A percentile compares a stretch with the other conserved stretches of the same genome.
phyloP scores from a whole-genome alignment of 108 stramenopile genomes.

The Conticribra weissflogii region DNA sequence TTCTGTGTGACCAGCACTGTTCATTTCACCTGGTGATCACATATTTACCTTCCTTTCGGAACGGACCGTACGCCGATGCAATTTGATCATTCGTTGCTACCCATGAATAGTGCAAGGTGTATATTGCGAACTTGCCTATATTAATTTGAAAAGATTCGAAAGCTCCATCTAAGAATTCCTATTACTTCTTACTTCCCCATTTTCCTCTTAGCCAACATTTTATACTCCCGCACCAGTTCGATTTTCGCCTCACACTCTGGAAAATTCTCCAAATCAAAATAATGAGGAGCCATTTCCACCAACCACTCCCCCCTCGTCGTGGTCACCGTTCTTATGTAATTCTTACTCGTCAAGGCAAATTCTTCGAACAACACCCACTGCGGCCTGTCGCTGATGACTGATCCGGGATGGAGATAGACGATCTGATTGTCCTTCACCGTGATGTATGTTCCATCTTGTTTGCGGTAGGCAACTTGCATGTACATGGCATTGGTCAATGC shows the following conservation, averaged over 20 bases:
- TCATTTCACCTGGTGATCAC: too few species aligned
- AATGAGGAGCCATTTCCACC: constrained; percentile 96
- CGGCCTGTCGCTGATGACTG: constrained; percentile 89
- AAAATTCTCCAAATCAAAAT: constrained; percentile 97
- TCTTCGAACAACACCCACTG: constrained; percentile 98
- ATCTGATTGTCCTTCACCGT: constrained; percentile 99
- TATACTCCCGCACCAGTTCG: constrained; percentile 82
- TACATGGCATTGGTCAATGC: constrained; percentile 93
- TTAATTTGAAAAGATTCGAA: too few species aligned
- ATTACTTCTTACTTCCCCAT: not conserved
- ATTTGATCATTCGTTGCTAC: too few species aligned
- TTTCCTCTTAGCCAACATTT: constrained; percentile 55
- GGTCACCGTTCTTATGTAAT: constrained; percentile 97
- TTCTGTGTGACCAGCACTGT: too few species aligned
- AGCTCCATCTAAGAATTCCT: not conserved
- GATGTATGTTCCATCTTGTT: constrained; percentile 93
- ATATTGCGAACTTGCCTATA: too few species aligned
- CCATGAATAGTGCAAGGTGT: too few species aligned
- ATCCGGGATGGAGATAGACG: constrained; percentile 95
- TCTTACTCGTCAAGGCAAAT: constrained; percentile 97
- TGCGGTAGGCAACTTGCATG: constrained; percentile 96
- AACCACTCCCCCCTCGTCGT: constrained; percentile 95
- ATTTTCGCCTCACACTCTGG: constrained; percentile 93
- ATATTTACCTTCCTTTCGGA: too few species aligned
- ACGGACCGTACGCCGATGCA: too few species aligned